A percentile compares a stretch with the other conserved stretches of the same genome.
These are phyloP conservation scores for Dillenia turbinata DNA, from an alignment of 164 flowering plant genomes.

Conservation along the genomic window DNA sequence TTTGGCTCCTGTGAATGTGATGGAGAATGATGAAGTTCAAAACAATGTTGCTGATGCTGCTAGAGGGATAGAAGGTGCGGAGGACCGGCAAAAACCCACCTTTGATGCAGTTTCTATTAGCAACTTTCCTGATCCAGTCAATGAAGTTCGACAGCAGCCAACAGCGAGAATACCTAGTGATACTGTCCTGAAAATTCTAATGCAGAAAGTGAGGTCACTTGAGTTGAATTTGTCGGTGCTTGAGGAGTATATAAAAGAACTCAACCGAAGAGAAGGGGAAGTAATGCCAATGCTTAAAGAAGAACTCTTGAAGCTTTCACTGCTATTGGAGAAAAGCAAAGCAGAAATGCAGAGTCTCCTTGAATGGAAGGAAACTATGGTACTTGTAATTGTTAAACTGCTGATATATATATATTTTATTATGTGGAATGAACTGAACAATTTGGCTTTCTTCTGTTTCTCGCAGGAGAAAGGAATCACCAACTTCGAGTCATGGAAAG, in stretches of 20 bases:
- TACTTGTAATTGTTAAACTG: slow-evolving; percentile 12
- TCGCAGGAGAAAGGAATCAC: slow-evolving; percentile 42
- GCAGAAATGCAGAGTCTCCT: slow-evolving; percentile 40
- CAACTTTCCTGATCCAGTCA: slow-evolving; percentile 42
- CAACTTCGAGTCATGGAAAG: slow-evolving; percentile 56
- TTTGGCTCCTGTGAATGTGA: slow-evolving; percentile 12
- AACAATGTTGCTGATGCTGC: slow-evolving; percentile 18
- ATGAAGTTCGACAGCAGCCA: slow-evolving; percentile 44
- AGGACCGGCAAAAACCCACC: slow-evolving; percentile 23
- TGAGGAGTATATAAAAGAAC: slow-evolving; percentile 66
- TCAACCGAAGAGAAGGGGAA: slow-evolving; percentile 46
- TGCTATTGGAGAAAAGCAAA: slow-evolving; percentile 42
- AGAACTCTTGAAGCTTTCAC: slow-evolving; percentile 34
- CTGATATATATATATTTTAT: neutral
- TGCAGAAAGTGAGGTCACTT: slow-evolving; percentile 73
- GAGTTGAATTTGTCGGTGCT: slow-evolving; percentile 65
- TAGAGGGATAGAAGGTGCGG: slow-evolving; percentile 22
- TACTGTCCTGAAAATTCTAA: slow-evolving; percentile 69
- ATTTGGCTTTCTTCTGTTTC: slow-evolving; percentile 5
- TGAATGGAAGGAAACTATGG: slow-evolving; percentile 60
- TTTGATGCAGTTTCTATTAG: slow-evolving; percentile 18
- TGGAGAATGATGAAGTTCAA: slow-evolving; percentile 17
- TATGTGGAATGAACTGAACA: neutral
- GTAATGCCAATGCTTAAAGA: slow-evolving; percentile 49
- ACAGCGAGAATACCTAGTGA: slow-evolving; percentile 66